Percentiles rank a stretch among this genome's conserved stretches.
Conservation (phyloP, 2,329 filamentous ascomycete genomes). For the Fusarium albosuccineum region DNA sequence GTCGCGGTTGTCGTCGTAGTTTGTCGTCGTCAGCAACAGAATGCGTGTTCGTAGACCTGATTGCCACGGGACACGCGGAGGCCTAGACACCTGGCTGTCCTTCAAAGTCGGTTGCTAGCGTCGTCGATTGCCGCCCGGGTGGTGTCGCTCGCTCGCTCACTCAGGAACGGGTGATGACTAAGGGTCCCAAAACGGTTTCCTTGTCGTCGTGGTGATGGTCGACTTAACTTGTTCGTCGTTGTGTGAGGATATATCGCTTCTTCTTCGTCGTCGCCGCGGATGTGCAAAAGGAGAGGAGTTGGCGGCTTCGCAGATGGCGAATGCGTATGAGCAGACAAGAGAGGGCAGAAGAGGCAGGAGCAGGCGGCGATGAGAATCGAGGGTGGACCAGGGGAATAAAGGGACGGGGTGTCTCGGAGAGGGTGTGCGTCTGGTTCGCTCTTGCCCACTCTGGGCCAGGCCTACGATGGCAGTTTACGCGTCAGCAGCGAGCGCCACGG, state of each 20-base stretch:
- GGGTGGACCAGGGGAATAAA: slow-evolving; percentile 52
- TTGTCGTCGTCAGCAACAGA: slow-evolving; percentile 44
- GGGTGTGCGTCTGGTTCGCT: slow-evolving; percentile 47
- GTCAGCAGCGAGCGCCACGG: slow-evolving; percentile 49
- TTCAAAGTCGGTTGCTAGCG: slow-evolving; percentile 35
- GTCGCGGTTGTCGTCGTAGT: slow-evolving; percentile 44
- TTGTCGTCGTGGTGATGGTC: slow-evolving; percentile 25
- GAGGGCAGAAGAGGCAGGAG: slow-evolving; percentile 38
- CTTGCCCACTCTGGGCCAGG: slow-evolving; percentile 45
- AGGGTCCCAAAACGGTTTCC: slow-evolving; percentile 13
- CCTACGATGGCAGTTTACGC: slow-evolving; percentile 54
- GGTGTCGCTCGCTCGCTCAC: slow-evolving; percentile 13
- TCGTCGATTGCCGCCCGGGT: slow-evolving; percentile 24
- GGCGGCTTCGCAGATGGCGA: slow-evolving; percentile 39
- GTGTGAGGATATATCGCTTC: slow-evolving; percentile 20
- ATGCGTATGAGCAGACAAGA: slow-evolving; percentile 40
- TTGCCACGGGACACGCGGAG: slow-evolving; percentile 45
- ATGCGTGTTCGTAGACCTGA: slow-evolving; percentile 44
- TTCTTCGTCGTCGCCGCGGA: slow-evolving; percentile 33
- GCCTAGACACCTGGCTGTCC: slow-evolving; percentile 34
- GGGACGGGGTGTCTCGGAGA: slow-evolving; percentile 50
- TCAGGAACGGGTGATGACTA: slow-evolving; percentile 28
- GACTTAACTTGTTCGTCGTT: slow-evolving; percentile 22
- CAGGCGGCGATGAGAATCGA: slow-evolving; percentile 46
- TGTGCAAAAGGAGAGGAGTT: slow-evolving; percentile 41